Percentiles rank a stretch among this genome's conserved stretches.
These are phyloP conservation scores for Hypericum perforatum DNA, from an alignment of 345 rosid species.

Conservation along the genomic window DNA sequence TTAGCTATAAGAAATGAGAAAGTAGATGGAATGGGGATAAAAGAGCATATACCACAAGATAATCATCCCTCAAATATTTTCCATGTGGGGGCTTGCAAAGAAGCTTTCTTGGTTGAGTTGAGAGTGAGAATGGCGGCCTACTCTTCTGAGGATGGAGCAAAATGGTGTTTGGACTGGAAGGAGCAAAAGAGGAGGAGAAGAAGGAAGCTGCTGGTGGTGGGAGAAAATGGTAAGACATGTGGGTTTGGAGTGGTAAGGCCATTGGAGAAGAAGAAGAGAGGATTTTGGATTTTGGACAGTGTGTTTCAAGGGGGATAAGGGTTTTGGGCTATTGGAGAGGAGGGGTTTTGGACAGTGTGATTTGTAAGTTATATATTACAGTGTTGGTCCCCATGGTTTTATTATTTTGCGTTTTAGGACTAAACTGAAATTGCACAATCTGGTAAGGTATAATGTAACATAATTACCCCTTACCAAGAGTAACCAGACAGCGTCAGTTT, in stretches of 20 bases:
- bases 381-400: too few relatives aligned
- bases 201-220: slow-evolving; percentile 5
- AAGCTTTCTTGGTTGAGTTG: slow-evolving; percentile 47
- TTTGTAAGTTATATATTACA: too few relatives aligned
- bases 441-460: too few relatives aligned
- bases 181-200: slow-evolving; percentile 17
- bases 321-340: slow-evolving; percentile 5
- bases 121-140: slow-evolving; percentile 30
- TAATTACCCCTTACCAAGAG: too few relatives aligned
- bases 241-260: slow-evolving; percentile 44
- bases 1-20: not conserved
- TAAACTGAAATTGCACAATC: too few relatives aligned
- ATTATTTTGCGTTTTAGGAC: too few relatives aligned
- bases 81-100: slow-evolving; percentile 70
- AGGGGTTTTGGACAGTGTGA: not conserved
- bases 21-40: not conserved
- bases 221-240: slow-evolving; percentile 12
- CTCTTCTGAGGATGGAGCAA: slow-evolving; percentile 2
- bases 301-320: not conserved
- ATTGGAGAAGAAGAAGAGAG: slow-evolving; percentile 16
- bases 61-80: slow-evolving; percentile 68
- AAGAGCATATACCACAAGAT: slow-evolving; percentile 64
- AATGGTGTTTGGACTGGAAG: slow-evolving; percentile 20
- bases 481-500: too few relatives aligned
- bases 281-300: too few relatives aligned